Evolutionary conservation across 2,329 filamentous ascomycete species (phyloP).

Genomic region (Curvularia eragrostidis): DNA sequence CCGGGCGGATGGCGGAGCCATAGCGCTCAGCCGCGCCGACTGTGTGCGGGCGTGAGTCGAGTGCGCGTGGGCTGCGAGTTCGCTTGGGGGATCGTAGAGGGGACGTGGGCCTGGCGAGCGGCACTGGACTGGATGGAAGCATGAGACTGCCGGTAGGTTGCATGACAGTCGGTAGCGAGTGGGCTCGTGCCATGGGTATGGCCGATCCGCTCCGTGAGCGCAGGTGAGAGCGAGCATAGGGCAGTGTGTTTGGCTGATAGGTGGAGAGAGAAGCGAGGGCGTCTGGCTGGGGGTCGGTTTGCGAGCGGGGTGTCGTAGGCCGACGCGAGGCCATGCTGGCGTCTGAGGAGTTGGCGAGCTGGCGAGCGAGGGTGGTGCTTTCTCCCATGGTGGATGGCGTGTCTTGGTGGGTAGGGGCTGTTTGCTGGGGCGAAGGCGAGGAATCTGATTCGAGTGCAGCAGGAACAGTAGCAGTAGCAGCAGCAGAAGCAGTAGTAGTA

Average conservation of each 20-base stretch:
- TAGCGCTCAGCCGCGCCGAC: constrained; percentile 27
- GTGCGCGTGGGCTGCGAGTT: constrained; percentile 47
- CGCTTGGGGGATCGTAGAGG: constrained; percentile 54
- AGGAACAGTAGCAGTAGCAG: constrained; percentile 3
- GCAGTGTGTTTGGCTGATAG: constrained; percentile 54
- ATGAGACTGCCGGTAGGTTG: constrained; percentile 41
- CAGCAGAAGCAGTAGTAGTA: constrained; percentile 5
- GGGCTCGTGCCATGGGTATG: constrained; percentile 55
- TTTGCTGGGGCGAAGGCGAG: not conserved
- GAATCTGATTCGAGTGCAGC: not conserved
- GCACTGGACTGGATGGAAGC: constrained; percentile 41
- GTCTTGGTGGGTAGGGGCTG: constrained; percentile 1
- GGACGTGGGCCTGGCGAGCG: constrained; percentile 45
- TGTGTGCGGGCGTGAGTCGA: constrained; percentile 27
- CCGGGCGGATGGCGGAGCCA: constrained; percentile 36
- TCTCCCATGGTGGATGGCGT: constrained; percentile 33
- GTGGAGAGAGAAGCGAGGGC: constrained; percentile 34
- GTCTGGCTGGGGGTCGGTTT: constrained; percentile 48
- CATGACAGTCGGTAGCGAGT: constrained; percentile 55
- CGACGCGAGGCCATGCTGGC: constrained; percentile 32
- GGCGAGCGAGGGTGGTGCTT: constrained; percentile 28
- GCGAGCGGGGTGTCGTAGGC: constrained; percentile 47
- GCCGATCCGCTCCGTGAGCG: constrained; percentile 54
- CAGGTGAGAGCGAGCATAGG: constrained; percentile 55
- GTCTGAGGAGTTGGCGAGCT: constrained; percentile 35